These are phyloP conservation scores for Citrus australasica DNA, from an alignment of 345 rosid species.

Conservation along the genomic window DNA sequence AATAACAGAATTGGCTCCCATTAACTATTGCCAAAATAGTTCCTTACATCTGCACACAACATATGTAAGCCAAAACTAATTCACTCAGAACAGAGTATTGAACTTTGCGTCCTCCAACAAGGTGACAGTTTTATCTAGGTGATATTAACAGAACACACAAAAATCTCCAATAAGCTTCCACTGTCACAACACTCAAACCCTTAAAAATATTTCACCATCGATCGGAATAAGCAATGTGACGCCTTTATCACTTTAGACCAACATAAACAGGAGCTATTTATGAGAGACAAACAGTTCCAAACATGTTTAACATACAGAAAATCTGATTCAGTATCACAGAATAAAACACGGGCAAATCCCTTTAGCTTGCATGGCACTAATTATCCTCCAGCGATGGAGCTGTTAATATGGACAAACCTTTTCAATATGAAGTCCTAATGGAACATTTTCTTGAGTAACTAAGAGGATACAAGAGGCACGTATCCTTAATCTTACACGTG, in stretches of 20 bases:
- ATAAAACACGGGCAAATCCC: neutral
- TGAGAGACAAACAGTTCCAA: neutral
- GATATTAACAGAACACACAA: neutral
- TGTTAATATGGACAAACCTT: neutral
- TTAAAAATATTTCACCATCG: neutral
- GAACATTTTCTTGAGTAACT: neutral
- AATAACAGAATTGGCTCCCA: neutral
- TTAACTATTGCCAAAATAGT: neutral
- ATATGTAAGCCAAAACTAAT: neutral
- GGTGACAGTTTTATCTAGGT: no score
- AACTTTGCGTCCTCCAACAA: neutral
- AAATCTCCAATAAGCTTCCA: neutral
- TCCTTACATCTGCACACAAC: neutral
- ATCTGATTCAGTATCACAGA: neutral
- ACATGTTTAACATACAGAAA: neutral
- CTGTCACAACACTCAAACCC: neutral
- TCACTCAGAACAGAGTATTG: neutral
- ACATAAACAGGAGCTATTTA: neutral
- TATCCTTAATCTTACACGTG: neutral
- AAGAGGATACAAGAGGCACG: neutral
- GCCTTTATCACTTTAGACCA: neutral
- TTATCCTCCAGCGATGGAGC: neutral
- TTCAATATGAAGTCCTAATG: neutral
- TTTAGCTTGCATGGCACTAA: neutral
- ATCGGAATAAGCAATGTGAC: neutral